Evolutionary conservation across 2,329 filamentous ascomycete species (phyloP).

Genomic region (Clarireedia hainanense): DNA sequence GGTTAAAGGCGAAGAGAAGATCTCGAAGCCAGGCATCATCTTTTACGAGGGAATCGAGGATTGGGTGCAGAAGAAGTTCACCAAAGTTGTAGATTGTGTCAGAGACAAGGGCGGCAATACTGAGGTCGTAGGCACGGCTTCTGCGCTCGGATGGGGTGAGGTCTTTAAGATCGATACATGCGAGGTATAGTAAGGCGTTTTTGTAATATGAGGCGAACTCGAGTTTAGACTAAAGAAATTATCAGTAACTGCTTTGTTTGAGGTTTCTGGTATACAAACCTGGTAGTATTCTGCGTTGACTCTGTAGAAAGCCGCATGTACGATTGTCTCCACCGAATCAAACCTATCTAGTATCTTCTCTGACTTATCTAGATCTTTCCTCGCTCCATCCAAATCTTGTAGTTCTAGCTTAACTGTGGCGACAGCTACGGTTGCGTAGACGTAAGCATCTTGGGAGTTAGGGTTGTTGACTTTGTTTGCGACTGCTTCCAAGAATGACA

Average conservation of each 20-base stretch:
- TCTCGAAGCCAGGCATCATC: conserved; percentile 84
- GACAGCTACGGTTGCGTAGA: conserved; percentile 86
- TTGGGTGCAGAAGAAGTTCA: conserved; percentile 94
- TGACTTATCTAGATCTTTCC: conserved; percentile 78
- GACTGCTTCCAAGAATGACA: conserved; percentile 76
- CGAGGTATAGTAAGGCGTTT: conserved; percentile 94
- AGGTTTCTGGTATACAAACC: conserved; percentile 33
- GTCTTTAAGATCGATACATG: conserved; percentile 79
- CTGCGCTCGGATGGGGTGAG: conserved; percentile 69
- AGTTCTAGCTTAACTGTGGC: conserved; percentile 80
- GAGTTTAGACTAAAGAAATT: conserved; percentile 53
- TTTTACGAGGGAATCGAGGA: conserved; percentile 77
- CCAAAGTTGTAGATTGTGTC: conserved; percentile 99
- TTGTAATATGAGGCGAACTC: conserved; percentile 97
- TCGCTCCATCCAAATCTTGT: conserved; percentile 70
- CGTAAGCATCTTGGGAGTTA: conserved; percentile 88
- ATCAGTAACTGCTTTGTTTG: conserved; percentile 13
- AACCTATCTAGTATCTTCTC: conserved; percentile 85
- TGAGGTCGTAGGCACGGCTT: conserved; percentile 82
- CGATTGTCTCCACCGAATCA: conserved; percentile 89
- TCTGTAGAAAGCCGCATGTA: conserved; percentile 94
- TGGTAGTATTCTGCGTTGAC: conserved; percentile 94
- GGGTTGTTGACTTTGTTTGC: conserved; percentile 85
- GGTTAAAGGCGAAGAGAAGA: conserved; percentile 96
- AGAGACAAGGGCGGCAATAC: conserved; percentile 85